Evolutionary conservation across 352 stramenopile genomes (phyloP), one percentile per base, ranked within the genome.

Genomic region (Aphanomyces cochlioides): DNA sequence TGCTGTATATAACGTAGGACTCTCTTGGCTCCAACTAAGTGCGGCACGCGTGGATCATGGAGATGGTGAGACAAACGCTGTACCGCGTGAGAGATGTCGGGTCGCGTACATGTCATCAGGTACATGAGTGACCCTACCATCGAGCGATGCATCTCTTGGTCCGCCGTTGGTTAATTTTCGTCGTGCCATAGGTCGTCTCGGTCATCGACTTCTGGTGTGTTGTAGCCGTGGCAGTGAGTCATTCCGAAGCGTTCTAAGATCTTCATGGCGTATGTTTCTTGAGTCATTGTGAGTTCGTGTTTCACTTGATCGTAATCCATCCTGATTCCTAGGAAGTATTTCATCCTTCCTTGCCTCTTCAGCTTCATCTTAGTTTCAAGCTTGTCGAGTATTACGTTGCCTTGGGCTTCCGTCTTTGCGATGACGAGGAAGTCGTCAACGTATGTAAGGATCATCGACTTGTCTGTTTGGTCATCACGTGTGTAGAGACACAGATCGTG

Each of bases 281-380:
- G 71, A 1, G 7, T 60, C n/a, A 73, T 61, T 13, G 64, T 47
- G 7, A 60, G 38, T 28, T 21, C 43, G 3, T 21, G 21, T 8
- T 8, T 54, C 8, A 21, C 34, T n/a, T 8, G 43, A 8, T 43
- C n/a, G 7, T 34, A 40, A 53, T 73, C n/a, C 17, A 73, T 61
- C 3, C 59, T 5, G 12, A 73, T 64, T 66, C 70, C 66, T 0
- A 69, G 43, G 41, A 71, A 43, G 47, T 47, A 53, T 0, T 10
- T 13, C 19, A 78, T 53, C 70, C 45, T 71, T 38, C 74, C 74
- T 67, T 78, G 59, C 0, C 1, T 7, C 41, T 66, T 66, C 8
- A 66, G 37, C 17, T 57, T 47, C 37, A 66, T 10, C 10, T 48
- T 66, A 37, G 13, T 13, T 66, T 66, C 41, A 7, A 66, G 8